These are phyloP conservation scores for Neoascochyta sp. DNA, from an alignment of 2,329 filamentous ascomycete species.

Conservation along the genomic window DNA sequence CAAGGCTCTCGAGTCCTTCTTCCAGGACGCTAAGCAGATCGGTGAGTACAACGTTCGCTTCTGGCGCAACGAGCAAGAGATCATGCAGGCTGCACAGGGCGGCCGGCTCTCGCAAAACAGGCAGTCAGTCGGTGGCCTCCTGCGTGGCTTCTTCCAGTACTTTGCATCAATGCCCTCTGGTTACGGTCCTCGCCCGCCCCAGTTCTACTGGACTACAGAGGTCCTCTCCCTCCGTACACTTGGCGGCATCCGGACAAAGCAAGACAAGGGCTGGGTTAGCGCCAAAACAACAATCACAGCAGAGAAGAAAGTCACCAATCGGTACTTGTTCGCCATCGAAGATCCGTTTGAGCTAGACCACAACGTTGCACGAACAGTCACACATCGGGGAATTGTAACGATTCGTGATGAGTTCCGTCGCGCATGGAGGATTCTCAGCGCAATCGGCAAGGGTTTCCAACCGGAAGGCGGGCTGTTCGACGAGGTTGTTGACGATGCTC, in stretches of 20 bases:
- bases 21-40: conserved; percentile 45
- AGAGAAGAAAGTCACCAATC: conserved; percentile 67
- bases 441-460: conserved; percentile 20
- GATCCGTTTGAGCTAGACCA: conserved; percentile 87
- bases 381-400: conserved; percentile 73
- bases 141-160: conserved; percentile 86
- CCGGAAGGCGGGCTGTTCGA: conserved; percentile 38
- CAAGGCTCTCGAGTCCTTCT: conserved; percentile 35
- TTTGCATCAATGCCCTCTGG: conserved; percentile 56
- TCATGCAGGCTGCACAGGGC: conserved; percentile 56
- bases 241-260: conserved; percentile 68
- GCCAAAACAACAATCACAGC: conserved; percentile 65
- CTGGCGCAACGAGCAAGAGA: conserved; percentile 70
- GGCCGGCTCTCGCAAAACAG: conserved; percentile 64
- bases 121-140: conserved; percentile 65
- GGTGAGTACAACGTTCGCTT: conserved; percentile 71
- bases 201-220: conserved; percentile 77
- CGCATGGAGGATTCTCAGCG: conserved; percentile 61
- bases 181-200: conserved; percentile 41
- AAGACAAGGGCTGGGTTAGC: conserved; percentile 80
- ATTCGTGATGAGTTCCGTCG: conserved; percentile 83
- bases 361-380: conserved; percentile 84
- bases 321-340: conserved; percentile 85
- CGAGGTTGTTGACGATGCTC: conserved; percentile 24
- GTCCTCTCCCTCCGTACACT: conserved; percentile 72